Conservation (phyloP, 495 filamentous ascomycete species). For the Penicillium cataractarum region DNA sequence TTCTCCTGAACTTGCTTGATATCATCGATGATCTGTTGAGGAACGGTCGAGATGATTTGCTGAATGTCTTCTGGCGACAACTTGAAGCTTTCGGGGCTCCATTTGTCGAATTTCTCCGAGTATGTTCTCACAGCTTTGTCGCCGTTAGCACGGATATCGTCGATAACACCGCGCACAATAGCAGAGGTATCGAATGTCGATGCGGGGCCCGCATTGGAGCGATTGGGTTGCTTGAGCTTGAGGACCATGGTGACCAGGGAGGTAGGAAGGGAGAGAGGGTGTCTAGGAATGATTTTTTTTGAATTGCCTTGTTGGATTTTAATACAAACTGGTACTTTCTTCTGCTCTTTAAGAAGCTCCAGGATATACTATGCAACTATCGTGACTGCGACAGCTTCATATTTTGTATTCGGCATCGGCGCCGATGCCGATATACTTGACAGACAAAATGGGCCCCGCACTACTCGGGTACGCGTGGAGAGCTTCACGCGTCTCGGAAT, state of each 20-base stretch:
- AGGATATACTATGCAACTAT: not conserved
- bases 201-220: constrained; percentile 7
- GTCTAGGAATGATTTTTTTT: not conserved
- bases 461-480: constrained; percentile 12
- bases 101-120: constrained; percentile 59
- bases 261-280: not conserved
- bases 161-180: constrained; percentile 53
- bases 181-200: constrained; percentile 17
- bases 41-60: constrained; percentile 24
- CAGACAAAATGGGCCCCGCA: constrained; percentile 14
- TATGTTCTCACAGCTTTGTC: constrained; percentile 52
- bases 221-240: constrained; percentile 22
- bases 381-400: constrained; percentile 5
- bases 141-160: constrained; percentile 49
- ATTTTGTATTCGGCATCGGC: constrained; percentile 18
- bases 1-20: constrained; percentile 57
- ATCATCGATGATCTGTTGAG: constrained; percentile 51
- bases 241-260: constrained; percentile 15
- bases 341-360: constrained; percentile 3
- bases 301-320: not conserved
- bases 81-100: constrained; percentile 53
- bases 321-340: not conserved
- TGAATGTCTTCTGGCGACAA: constrained; percentile 31
- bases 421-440: constrained; percentile 19
- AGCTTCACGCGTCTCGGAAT: constrained; percentile 19